phyloP scores from a whole-genome alignment of 805 yeast genomes.

The Isabelozyma pseudorhagii region DNA sequence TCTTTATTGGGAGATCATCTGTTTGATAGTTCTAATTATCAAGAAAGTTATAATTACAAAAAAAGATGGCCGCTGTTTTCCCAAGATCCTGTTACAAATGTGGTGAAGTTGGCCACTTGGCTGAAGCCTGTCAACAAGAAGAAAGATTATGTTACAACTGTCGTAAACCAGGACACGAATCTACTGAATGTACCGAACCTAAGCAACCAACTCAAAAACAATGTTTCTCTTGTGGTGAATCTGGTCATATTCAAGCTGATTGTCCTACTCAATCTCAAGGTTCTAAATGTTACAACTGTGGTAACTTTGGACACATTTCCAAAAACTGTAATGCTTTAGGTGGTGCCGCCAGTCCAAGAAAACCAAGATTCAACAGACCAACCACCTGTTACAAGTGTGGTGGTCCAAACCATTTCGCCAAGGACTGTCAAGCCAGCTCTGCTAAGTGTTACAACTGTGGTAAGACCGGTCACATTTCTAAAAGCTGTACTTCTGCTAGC shows the following conservation, averaged over 20 bases:
- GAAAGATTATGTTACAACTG: constrained; percentile 93
- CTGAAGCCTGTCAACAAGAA: constrained; percentile 80
- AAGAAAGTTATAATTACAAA: too few species aligned
- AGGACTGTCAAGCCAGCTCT: constrained; percentile 73
- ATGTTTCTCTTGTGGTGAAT: constrained; percentile 90
- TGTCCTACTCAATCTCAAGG: constrained; percentile 68
- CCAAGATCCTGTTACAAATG: constrained; percentile 88
- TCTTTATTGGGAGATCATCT: neutral
- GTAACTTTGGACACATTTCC: constrained; percentile 73
- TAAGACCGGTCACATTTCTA: constrained; percentile 82
- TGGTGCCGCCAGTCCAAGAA: constrained; percentile 16
- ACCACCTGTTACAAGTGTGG: constrained; percentile 87
- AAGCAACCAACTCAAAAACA: constrained; percentile 81
- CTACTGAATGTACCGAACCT: constrained; percentile 84
- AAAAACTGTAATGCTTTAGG: constrained; percentile 60
- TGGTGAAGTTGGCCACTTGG: constrained; percentile 89
- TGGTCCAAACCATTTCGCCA: constrained; percentile 90
- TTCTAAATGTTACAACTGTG: constrained; percentile 66
- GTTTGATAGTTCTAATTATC: neutral
- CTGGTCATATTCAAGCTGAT: constrained; percentile 85
- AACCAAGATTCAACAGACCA: constrained; percentile 21
- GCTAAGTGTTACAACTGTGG: constrained; percentile 93
- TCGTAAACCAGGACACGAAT: constrained; percentile 85
- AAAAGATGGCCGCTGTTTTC: constrained; percentile 39
- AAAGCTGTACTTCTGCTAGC: constrained; percentile 66